Evolutionary conservation across 164 flowering plant species (phyloP).

Genomic region (Cinnamomum micranthum): DNA sequence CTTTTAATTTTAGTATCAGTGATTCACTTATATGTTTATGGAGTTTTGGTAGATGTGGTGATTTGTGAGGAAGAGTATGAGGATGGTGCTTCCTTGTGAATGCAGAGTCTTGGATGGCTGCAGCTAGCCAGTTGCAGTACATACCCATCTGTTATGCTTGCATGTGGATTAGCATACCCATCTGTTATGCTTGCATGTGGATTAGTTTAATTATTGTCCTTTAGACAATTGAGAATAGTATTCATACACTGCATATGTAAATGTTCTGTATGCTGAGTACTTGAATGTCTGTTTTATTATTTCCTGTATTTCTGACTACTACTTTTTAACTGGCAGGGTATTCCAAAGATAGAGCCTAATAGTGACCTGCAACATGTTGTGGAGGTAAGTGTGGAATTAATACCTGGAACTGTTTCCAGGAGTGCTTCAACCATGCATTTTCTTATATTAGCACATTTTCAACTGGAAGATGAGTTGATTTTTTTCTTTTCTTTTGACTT

Average conservation of each 20-base stretch:
- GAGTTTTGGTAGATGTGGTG: background rate
- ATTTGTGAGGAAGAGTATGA: background rate
- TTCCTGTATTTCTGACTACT: background rate
- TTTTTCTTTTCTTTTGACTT: slow-evolving; percentile 11
- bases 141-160: background rate
- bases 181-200: background rate
- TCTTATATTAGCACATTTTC: background rate
- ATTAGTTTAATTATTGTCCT: background rate
- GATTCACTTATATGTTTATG: slow-evolving; percentile 2
- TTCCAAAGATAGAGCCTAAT: slow-evolving; percentile 77
- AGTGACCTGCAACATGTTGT: slow-evolving; percentile 86
- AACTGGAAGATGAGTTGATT: background rate
- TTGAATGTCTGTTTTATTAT: background rate
- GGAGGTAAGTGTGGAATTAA: slow-evolving; percentile 50
- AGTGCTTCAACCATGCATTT: background rate
- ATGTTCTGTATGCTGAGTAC: background rate
- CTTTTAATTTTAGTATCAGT: background rate
- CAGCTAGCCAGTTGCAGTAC: background rate
- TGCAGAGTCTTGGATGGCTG: slow-evolving; percentile 1
- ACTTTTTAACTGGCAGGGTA: slow-evolving; percentile 46
- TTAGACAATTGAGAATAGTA: no score
- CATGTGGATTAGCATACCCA: background rate
- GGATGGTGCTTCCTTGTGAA: background rate
- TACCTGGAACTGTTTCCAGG: background rate
- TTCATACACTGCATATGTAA: background rate